Evolutionary conservation across 2,329 filamentous ascomycete species (phyloP), one percentile per base, ranked within the genome.

Genomic region (Ophiocordyceps sinensis): DNA sequence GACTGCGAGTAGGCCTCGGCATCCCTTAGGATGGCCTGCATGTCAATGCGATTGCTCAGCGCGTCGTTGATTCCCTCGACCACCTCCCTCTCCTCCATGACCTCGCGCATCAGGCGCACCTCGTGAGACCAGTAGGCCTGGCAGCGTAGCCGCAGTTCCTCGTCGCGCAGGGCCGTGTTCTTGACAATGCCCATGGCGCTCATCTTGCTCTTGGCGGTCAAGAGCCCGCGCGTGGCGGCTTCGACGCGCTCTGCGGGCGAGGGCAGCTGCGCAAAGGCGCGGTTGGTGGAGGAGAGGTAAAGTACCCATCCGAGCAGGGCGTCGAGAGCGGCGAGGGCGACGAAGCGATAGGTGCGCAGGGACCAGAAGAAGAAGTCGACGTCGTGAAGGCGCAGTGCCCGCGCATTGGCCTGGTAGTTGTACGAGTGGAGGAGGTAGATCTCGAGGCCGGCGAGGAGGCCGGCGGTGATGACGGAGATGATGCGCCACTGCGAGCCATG

Each of bases 71-170:
- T 73, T 40, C 80, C 75, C 51, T 80, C 77, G 30, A 85, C 63
- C 8, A 88, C 83, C 46, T 84, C 81, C 45, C 77, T 70, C 47
- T 89, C 82, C 65, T 87, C 82, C 72, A 93, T 82, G 21, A 84
- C 77, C 52, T 82, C 77, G 30, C 72, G 66, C 73, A 83, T 85
- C 28, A 85, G 59, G 40, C 73, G 66, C 7, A 77, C 81, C 64
- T 95, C 85, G 36, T 81, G 79, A 10, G 68, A 65, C 89, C 89
- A 96, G 62, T 95, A 95, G 14, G 68, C 71, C 49, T 80, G 73
- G 39, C 73, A 72, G 43, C 73, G 71, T 3, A 61, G 67, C 44
- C 87, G 75, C 58, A 95, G 63, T 36, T 72, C 73, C 46, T 75
- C 70, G 61, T 95, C 85, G 42, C 88, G 67, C 43, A 82, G 68